These are phyloP conservation scores for Mortierella sp. DNA, from an alignment of 371 early-diverging fungal species.

Conservation along the genomic window DNA sequence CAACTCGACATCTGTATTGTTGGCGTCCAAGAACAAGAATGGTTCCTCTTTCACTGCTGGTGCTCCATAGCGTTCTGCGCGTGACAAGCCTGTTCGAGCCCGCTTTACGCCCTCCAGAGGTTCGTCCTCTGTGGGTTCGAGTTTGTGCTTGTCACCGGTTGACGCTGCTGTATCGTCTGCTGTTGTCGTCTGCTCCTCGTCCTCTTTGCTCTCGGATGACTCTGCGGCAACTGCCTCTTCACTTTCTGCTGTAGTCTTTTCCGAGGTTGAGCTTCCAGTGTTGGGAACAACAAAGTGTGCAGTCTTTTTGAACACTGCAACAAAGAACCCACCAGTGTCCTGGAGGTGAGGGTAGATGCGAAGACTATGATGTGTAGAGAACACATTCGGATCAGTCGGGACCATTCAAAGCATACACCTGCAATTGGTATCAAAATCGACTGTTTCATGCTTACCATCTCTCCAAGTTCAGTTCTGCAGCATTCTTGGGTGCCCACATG, in stretches of 20 bases:
- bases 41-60: constrained; percentile 79
- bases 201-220: neutral
- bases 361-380: constrained; percentile 61
- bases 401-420: too few species aligned
- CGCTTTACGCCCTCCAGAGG: constrained; percentile 43
- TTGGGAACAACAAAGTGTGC: constrained; percentile 70
- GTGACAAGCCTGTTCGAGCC: constrained; percentile 28
- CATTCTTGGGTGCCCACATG: constrained; percentile 85
- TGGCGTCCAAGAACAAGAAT: constrained; percentile 73
- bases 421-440: too few species aligned
- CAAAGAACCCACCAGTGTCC: constrained; percentile 99
- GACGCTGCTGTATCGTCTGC: constrained; percentile 17
- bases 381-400: too few species aligned
- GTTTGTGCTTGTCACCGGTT: constrained; percentile 35
- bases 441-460: constrained; percentile 66
- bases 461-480: constrained; percentile 75
- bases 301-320: constrained; percentile 95
- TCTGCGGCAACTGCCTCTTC: constrained; percentile 6
- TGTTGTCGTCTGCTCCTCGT: neutral
- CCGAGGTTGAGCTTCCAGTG: constrained; percentile 45
- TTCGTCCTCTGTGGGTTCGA: constrained; percentile 15
- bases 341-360: constrained; percentile 97
- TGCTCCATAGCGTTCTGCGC: constrained; percentile 57
- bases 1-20: constrained; percentile 65
- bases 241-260: constrained; percentile 15